Evolutionary conservation across 768 basidiomycete species (phyloP), one percentile per base, ranked within the genome.

Genomic region (Termitomyces sp.): DNA sequence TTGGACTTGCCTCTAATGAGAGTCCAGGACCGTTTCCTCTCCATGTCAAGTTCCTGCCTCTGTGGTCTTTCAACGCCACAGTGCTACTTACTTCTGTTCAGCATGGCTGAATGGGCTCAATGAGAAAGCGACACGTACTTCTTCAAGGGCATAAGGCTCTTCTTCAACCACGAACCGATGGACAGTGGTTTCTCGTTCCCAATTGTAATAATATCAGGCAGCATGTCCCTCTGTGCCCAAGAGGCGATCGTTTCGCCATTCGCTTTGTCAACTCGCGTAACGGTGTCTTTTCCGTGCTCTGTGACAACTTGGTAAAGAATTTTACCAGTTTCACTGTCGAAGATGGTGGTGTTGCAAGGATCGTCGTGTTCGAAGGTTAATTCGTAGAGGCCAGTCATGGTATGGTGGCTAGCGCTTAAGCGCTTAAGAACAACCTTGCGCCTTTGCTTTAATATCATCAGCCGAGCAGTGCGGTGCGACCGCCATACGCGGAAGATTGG

Each of bases 301-400:
- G 79, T 80, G 22, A 60, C 35, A 24, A 80, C 78, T 22, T 63
- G 68, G 64, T 80, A 80, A n/a, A 75, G 71, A 68, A 20, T 73
- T 28, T 28, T 28, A 28, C 28, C 28, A 28, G 28, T 28, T 28
- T 28, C 67, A 7, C 58, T 59, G 61, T 74, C 68, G 45, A 65
- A 64, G 63, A 81, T 70, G 42, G 67, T 73, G 38, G 77, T 75
- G 65, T 80, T 80, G 65, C 68, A 74, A 13, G 79, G 79, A 65
- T 81, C 78, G 61, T 81, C 78, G 1, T 73, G 74, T 28, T 28
- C 28, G 28, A 28, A 28, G 2, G 28, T 28, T 28, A 28, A 2
- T 28, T 28, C 28, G 28, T 28, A 28, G 28, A 28, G 28, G n/a
- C n/a, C n/a, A 28, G 28, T 28, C 28, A 28, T 28, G 28, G 28